Evolutionary conservation across 176 grass and related monocot species (phyloP), one percentile per base, ranked within the genome.

Genomic region (Chrysopogon serrulatus): DNA sequence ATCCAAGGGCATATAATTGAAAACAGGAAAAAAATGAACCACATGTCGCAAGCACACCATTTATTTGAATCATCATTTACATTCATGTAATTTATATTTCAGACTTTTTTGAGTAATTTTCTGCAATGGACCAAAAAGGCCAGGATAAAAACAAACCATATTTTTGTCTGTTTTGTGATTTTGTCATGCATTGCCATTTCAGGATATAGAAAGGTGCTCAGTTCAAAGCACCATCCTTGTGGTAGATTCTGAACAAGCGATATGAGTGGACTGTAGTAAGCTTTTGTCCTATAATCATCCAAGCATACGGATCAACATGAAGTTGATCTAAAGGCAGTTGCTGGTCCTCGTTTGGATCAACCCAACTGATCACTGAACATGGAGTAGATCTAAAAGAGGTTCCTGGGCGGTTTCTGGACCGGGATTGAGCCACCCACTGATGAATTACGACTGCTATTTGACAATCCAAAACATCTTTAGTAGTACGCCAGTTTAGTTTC

Each of bases 1-100:
- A 84, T 67, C 42, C 64, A 88, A 86, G 41, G 27, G 35, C 33
- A 81, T 54, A 76, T 61, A 73, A 49, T 76, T 69, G n/a, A 48
- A 28, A 81, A 69, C 14, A 64, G 32, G 11, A 84, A 62, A 39
- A 81, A 24, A 48, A 77, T 24, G 26, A 33, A 40, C 32, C 65
- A 83, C 4, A 48, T 30, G 62, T 41, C 63, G 24, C 33, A 80
- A 47, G 40, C 11, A 27, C 27, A 26, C 10, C 3, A 36, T 28
- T 19, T 27, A 27, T 60, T 71, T 27, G 37, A 23, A 70, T 39
- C 42, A 51, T 4, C 32, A 44, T 8, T 54, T 39, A 82, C 32
- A 44, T 8, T 54, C 27, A 82, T 8, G n/a, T 28, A 57, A 14
- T 28, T 23, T 54, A 65, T 53, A 65, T 64, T 12, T 88, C 2